Conservation (phyloP, 441 rosid genomes). For the Codiaeum variegatum region DNA sequence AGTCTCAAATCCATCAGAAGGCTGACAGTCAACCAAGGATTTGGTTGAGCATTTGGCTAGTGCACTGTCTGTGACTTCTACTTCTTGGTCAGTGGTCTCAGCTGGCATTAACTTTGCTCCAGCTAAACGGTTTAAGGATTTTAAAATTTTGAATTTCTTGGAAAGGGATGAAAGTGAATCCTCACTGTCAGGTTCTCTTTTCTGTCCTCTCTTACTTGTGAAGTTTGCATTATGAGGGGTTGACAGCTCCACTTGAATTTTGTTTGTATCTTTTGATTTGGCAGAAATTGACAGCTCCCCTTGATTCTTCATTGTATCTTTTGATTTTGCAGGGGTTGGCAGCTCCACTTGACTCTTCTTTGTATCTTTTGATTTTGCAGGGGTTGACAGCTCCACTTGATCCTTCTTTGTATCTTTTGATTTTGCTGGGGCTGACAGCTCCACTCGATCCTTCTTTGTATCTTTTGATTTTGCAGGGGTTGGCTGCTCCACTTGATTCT, state of each 20-base stretch:
- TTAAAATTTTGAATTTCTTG: slow-evolving; percentile 20
- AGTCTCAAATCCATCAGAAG: slow-evolving; percentile 23
- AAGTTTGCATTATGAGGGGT: slow-evolving; percentile 20
- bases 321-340: slow-evolving; percentile 26
- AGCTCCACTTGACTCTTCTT: no score
- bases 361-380: no score
- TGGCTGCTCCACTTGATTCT: slow-evolving; percentile 19
- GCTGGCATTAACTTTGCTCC: slow-evolving; percentile 17
- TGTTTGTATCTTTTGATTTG: no score
- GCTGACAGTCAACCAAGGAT: slow-evolving; percentile 12
- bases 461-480: slow-evolving; percentile 19
- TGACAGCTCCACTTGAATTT: slow-evolving; percentile 26
- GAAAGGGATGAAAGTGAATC: slow-evolving; percentile 7
- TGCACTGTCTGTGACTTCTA: slow-evolving; percentile 18
- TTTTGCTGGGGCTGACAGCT: slow-evolving; percentile 26
- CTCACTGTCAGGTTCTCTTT: slow-evolving; percentile 15
- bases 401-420: no score
- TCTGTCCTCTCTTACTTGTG: slow-evolving; percentile 23
- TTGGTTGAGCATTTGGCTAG: slow-evolving; percentile 17
- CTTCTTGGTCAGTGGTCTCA: slow-evolving; percentile 22
- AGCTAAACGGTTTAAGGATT: slow-evolving; percentile 7
- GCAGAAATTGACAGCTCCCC: no score
- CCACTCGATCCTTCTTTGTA: neutral
- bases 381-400: no score
- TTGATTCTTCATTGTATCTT: no score